phyloP scores from a whole-genome alignment of 768 basidiomycete genomes.

The Heimioporus sp. region DNA sequence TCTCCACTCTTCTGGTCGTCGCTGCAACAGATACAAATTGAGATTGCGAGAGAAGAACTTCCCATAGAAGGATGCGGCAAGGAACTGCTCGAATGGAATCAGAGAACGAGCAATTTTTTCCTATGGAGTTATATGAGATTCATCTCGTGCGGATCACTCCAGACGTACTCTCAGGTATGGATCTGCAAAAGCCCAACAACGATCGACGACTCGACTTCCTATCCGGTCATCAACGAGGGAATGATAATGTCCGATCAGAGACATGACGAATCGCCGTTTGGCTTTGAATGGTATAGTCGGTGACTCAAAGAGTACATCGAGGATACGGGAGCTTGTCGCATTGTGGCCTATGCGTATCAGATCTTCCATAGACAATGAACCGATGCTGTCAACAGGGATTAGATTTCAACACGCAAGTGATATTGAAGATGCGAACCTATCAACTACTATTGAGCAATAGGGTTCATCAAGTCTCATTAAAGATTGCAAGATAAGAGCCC shows the following conservation, averaged over 20 bases:
- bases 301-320: conserved; percentile 76
- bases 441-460: conserved; percentile 63
- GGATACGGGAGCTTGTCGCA: conserved; percentile 71
- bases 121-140: conserved; percentile 37
- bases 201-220: conserved; percentile 86
- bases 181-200: conserved; percentile 91
- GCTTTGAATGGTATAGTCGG: conserved; percentile 59
- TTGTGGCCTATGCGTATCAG: conserved; percentile 59
- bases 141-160: neutral
- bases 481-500: conserved; percentile 82
- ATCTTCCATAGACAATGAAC: conserved; percentile 54
- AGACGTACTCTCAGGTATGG: conserved; percentile 80
- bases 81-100: conserved; percentile 62
- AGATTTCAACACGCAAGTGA: conserved; percentile 3
- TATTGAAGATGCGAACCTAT: conserved; percentile 49
- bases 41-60: conserved; percentile 83
- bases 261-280: conserved; percentile 69
- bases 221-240: conserved; percentile 84
- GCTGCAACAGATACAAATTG: conserved; percentile 72
- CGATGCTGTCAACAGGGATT: conserved; percentile 44
- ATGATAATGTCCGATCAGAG: conserved; percentile 78
- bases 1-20: conserved; percentile 85
- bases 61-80: conserved; percentile 80
- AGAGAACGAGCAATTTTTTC: conserved; percentile 91
- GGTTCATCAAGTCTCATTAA: conserved; percentile 68